Evolutionary conservation across 2,329 filamentous ascomycete genomes (phyloP).

Genomic region (Stachybotrys echinatus): DNA sequence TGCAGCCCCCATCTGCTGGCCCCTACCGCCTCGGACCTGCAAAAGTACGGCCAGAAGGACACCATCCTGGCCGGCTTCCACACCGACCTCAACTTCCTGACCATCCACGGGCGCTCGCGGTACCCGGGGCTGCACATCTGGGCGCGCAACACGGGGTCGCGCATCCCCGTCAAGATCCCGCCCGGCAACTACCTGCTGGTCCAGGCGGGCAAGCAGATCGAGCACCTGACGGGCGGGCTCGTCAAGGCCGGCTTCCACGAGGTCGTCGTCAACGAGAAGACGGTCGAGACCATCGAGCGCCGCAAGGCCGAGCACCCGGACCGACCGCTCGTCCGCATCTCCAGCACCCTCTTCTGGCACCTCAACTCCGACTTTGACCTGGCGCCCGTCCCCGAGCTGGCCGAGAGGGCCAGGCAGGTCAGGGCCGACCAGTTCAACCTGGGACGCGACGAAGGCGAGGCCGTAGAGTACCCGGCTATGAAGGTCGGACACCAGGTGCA

Average conservation of each 20-base stretch:
- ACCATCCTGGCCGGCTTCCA: slow-evolving; percentile 60
- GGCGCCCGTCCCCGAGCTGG: slow-evolving; percentile 42
- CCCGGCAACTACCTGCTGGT: slow-evolving; percentile 53
- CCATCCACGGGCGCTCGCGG: slow-evolving; percentile 58
- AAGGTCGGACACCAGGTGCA: slow-evolving; percentile 57
- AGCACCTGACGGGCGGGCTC: slow-evolving; percentile 55
- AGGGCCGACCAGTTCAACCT: slow-evolving; percentile 40
- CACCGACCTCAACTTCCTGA: slow-evolving; percentile 60
- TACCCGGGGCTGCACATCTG: slow-evolving; percentile 59
- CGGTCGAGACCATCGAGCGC: slow-evolving; percentile 38
- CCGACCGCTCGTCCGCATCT: slow-evolving; percentile 50
- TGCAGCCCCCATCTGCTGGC: slow-evolving; percentile 54
- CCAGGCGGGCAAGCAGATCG: slow-evolving; percentile 58
- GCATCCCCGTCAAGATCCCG: slow-evolving; percentile 55
- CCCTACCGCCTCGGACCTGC: slow-evolving; percentile 54
- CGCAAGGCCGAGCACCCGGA: slow-evolving; percentile 37
- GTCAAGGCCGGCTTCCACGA: slow-evolving; percentile 59
- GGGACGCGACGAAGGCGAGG: slow-evolving; percentile 49
- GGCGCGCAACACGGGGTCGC: slow-evolving; percentile 56
- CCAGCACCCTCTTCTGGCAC: slow-evolving; percentile 58
- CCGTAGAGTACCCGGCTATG: slow-evolving; percentile 42
- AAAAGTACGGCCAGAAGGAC: slow-evolving; percentile 45
- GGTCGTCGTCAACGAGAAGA: slow-evolving; percentile 52
- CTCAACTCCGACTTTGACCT: slow-evolving; percentile 52
- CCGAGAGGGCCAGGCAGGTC: slow-evolving; percentile 36